Evolutionary conservation across 2,329 filamentous ascomycete genomes (phyloP), one percentile per base, ranked within the genome.

Genomic region (Aureobasidium sp.): DNA sequence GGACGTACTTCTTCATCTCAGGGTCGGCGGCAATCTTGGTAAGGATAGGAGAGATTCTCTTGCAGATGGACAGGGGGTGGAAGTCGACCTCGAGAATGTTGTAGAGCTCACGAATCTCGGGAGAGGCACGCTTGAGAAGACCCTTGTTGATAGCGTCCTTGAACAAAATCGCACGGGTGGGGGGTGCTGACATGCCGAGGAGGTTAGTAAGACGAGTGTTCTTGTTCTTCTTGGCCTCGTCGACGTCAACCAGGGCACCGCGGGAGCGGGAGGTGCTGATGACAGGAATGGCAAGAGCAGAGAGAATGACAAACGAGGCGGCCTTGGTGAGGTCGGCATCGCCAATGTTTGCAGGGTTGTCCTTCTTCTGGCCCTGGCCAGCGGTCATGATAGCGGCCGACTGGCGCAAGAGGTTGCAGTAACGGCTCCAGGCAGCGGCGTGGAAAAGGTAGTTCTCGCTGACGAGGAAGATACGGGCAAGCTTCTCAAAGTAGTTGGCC

Each of bases 401-500:
- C 74, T 95, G 89, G 70, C 92, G 91, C 64, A 99, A 86, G 35
- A 99, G 85, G 73, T 91, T 95, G 82, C 96, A 97, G 81, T 96
- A 97, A 69, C 93, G 84, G 68, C 91, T 95, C 90, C 91, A 99
- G 64, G 94, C 91, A 59, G 94, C 94, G 67, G 94, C 94, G 73
- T 99, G 94, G 86, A 99, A 99, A 47, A 99, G 86, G 74, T 97
- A 97, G 81, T 99, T 99, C 79, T 97, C 94, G 75, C 93, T 95
- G 67, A 97, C 94, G 64, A 99, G 84, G 83, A 99, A 99, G 74
- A 99, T 99, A 65, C 92, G 86, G 42, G 94, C 96, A 61, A 99
- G 86, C 80, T 97, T 97, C 82, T 99, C 94, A 77, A 97, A 99
- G 83, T 99, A 99, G 81, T 97, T 99, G 78, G 94, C 94, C 94